Evolutionary conservation across 2,329 filamentous ascomycete species (phyloP), one percentile per base, ranked within the genome.

Genomic region (Xylariales sp.): DNA sequence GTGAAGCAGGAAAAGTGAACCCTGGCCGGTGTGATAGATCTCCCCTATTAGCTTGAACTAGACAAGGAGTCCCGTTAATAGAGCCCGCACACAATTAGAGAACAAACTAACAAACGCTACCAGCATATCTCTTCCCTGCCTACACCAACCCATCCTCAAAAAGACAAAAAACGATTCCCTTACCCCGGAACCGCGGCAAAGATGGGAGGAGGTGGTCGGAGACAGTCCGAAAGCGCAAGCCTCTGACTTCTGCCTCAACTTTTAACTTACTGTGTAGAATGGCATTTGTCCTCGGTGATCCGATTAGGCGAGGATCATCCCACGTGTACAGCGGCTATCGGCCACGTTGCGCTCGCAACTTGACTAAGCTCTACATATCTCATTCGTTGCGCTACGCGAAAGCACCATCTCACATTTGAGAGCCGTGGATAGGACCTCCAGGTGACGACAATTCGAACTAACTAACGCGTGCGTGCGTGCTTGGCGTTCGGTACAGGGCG

Each of bases 301-400:
- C 57, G 57, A 59, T 65, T 32, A 65, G 62, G 65, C 60, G 56
- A 65, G 23, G 62, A 62, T 68, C 56, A 32, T 65, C 65, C 34
- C 34, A 53, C 55, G n/a, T 32, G 53, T 58, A 32, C 62, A 46
- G 39, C n/a, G 14, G 39, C 54, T 49, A 18, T 45, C 59, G 5
- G 49, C 61, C 50, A 61, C 65, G 59, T 53, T 63, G 48, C 23
- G 10, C 60, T 45, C 50, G 28, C 43, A 52, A 50, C 36, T 61
- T 56, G n/a, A 59, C 48, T 49, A 58, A 66, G 30, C 58, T 56
- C 16, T 48, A 48, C n/a, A 45, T 57, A 23, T 32, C 23, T 36
- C 9, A 41, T 56, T n/a, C 49, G 30, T 10, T 9, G 53, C 30
- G 36, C 53, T 9, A 56, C 12, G 46, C n/a, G 8, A 46, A 53